A percentile compares a stretch with the other conserved stretches of the same genome.
phyloP scores from a whole-genome alignment of 1,139 yeast genomes.

The Hemisphaericaspora xylanilytica region DNA sequence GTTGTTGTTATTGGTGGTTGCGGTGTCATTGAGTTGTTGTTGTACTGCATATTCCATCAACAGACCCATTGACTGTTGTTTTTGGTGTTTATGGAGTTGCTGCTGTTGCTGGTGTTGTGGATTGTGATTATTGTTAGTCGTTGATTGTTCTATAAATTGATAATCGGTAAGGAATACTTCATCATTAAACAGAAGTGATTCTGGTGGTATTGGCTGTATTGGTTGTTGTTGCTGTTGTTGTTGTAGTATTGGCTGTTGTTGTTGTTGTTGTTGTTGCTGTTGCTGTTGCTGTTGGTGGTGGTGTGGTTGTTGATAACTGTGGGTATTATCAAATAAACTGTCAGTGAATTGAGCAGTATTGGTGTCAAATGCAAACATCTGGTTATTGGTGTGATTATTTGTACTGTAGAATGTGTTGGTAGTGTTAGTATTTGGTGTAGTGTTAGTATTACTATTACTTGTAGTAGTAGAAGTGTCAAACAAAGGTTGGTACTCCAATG shows the following conservation, averaged over 20 bases:
- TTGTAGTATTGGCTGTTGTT: not conserved
- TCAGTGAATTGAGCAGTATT: slow-evolving; percentile 1
- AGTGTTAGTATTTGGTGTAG: slow-evolving; percentile 3
- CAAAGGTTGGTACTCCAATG: slow-evolving; percentile 14
- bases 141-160: slow-evolving; percentile 6
- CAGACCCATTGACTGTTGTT: not conserved
- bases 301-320: too few species aligned
- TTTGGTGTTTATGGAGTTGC: slow-evolving; percentile 4
- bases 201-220: slow-evolving; percentile 11
- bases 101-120: slow-evolving; percentile 9
- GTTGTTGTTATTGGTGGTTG: slow-evolving; percentile 5
- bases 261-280: slow-evolving; percentile 3
- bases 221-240: slow-evolving; percentile 3
- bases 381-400: not conserved
- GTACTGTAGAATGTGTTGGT: slow-evolving; percentile 1
- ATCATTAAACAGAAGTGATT: slow-evolving; percentile 21
- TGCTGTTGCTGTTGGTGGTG: slow-evolving; percentile 1
- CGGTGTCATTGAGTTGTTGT: not conserved
- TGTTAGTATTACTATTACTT: slow-evolving; percentile 4
- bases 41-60: not conserved
- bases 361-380: not conserved
- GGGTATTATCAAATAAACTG: not conserved
- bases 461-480: slow-evolving; percentile 9
- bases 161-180: slow-evolving; percentile 21
- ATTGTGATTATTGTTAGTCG: too few species aligned